Percentiles rank a stretch among this genome's conserved stretches.
Conservation (phyloP, 2,329 filamentous ascomycete genomes). For the Cytospora paraplurivora region DNA sequence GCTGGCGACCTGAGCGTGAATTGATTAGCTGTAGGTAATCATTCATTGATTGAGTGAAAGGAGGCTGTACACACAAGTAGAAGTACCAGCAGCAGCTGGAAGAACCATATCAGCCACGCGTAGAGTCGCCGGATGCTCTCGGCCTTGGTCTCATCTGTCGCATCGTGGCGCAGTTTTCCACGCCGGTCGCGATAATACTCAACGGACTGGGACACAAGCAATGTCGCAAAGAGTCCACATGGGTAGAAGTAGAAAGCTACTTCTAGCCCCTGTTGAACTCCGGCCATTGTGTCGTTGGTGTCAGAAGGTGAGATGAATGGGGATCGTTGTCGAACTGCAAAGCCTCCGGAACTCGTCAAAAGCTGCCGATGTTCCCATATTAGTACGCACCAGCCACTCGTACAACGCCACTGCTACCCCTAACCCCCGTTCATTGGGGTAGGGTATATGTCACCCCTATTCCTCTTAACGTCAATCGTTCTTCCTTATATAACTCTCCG, state of each 20-base stretch:
- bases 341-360: neutral
- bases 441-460: neutral
- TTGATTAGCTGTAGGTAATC: neutral
- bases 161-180: constrained; percentile 30
- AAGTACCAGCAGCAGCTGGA: constrained; percentile 40
- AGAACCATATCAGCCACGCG: constrained; percentile 39
- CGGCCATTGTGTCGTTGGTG: constrained; percentile 20
- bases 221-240: constrained; percentile 41
- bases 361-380: neutral
- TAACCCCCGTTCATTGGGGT: neutral
- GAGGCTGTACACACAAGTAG: constrained; percentile 33
- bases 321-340: neutral
- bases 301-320: neutral
- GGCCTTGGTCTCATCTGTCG: constrained; percentile 35
- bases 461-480: neutral
- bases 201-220: constrained; percentile 42
- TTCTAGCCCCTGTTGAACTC: constrained; percentile 40
- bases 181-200: constrained; percentile 41
- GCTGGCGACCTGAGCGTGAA: constrained; percentile 35
- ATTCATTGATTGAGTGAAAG: neutral
- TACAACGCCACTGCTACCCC: neutral
- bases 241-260: constrained; percentile 47
- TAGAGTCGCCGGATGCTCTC: constrained; percentile 36
- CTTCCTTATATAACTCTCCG: neutral
- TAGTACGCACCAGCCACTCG: neutral